phyloP scores from a whole-genome alignment of 805 yeast species.

The Metschnikowia matae region DNA sequence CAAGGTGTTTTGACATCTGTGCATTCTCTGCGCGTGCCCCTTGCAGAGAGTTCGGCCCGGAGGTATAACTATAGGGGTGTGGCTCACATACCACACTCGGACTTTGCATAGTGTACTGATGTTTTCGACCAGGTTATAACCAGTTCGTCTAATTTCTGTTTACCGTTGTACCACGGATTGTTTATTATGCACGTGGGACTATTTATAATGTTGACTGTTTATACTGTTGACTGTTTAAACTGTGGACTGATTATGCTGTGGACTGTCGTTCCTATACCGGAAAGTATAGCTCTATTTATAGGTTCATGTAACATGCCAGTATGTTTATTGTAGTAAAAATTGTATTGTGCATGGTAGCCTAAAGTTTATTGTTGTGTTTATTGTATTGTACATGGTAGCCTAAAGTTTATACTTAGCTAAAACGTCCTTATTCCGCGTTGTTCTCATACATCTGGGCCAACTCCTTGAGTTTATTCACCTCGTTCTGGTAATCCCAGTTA shows the following conservation, averaged over 20 bases:
- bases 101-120: neutral
- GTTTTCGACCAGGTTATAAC: too few species aligned
- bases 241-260: too few species aligned
- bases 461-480: conserved; percentile 13
- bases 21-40: neutral
- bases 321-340: neutral
- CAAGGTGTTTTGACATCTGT: neutral
- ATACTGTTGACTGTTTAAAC: too few species aligned
- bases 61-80: neutral
- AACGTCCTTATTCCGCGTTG: neutral
- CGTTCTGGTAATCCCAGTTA: conserved; percentile 22
- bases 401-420: neutral
- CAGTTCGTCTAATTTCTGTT: too few species aligned
- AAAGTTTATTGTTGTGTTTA: neutral
- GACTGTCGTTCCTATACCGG: too few species aligned
- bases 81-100: neutral
- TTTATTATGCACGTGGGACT: too few species aligned
- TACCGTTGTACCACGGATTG: too few species aligned
- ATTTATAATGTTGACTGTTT: too few species aligned
- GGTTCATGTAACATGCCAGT: too few species aligned
- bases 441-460: conserved; percentile 8
- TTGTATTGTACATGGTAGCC: neutral
- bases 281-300: too few species aligned
- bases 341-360: neutral
- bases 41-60: neutral